A percentile compares a stretch with the other conserved stretches of the same genome.
Conservation (phyloP, 441 rosid species). For the Brassica hybrid region DNA sequence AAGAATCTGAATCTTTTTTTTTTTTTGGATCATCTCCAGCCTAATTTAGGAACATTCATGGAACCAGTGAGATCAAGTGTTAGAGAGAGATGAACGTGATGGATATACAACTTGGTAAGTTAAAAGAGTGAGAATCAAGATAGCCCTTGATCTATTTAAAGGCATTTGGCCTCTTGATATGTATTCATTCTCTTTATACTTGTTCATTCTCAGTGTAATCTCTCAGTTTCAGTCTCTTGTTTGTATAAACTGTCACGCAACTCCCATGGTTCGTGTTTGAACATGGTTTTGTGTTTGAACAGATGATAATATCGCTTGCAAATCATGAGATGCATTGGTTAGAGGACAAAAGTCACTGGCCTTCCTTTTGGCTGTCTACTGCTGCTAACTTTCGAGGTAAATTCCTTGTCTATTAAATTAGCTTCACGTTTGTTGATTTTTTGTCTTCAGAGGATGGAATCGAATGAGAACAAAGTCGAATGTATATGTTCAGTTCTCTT, state of each 20-base stretch:
- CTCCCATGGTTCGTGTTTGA: not conserved
- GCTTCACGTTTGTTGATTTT: not conserved
- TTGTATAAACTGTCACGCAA: not conserved
- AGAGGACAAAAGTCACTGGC: not conserved
- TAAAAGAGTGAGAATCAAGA: not conserved
- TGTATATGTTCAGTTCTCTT: not conserved
- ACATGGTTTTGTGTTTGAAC: conserved; percentile 1
- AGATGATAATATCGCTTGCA: not conserved
- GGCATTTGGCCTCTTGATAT: not conserved
- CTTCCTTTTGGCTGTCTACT: not conserved
- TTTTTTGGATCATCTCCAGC: not conserved
- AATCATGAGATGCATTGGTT: not conserved
- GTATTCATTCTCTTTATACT: not conserved
- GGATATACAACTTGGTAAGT: not conserved
- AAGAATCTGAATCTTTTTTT: not conserved
- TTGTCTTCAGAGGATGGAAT: not conserved
- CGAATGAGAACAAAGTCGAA: not conserved
- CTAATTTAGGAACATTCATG: not conserved
- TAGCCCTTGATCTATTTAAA: not conserved
- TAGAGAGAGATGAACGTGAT: not conserved
- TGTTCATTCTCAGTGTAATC: not conserved
- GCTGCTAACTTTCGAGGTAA: not conserved
- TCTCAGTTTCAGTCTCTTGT: not conserved
- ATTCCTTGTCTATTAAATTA: not conserved
- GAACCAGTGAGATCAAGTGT: not conserved